These are phyloP conservation scores for Candida ipomoeae DNA, from an alignment of 805 yeast genomes.

Conservation along the genomic window DNA sequence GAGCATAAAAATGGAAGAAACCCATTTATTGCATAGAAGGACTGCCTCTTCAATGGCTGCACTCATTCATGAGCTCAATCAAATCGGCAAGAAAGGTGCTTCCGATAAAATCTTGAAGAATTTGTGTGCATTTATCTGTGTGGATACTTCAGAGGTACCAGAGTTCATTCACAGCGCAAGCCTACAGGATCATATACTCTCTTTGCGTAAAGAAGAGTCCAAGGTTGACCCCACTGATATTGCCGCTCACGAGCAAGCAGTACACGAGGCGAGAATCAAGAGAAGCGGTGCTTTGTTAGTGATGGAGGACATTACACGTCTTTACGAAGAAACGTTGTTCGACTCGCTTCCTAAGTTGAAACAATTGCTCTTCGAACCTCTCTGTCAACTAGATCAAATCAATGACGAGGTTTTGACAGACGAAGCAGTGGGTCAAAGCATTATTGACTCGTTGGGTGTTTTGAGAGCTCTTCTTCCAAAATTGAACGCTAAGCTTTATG, in stretches of 20 bases:
- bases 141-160: slow-evolving; percentile 94
- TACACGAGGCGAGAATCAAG: slow-evolving; percentile 72
- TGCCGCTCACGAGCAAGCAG: slow-evolving; percentile 56
- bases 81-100: slow-evolving; percentile 60
- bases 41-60: slow-evolving; percentile 66
- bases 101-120: slow-evolving; percentile 88
- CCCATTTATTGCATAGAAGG: slow-evolving; percentile 60
- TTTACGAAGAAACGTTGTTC: slow-evolving; percentile 55
- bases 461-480: slow-evolving; percentile 68
- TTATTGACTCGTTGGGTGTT: slow-evolving; percentile 84
- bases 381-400: slow-evolving; percentile 34
- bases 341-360: slow-evolving; percentile 61
- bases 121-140: slow-evolving; percentile 88
- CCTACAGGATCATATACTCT: slow-evolving; percentile 54
- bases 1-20: slow-evolving; percentile 74
- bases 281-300: slow-evolving; percentile 80
- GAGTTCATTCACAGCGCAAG: slow-evolving; percentile 69
- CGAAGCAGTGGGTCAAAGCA: slow-evolving; percentile 62
- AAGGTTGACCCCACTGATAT: slow-evolving; percentile 57
- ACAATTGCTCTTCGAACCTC: slow-evolving; percentile 62
- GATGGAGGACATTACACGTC: slow-evolving; percentile 52
- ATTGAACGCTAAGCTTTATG: slow-evolving; percentile 46
- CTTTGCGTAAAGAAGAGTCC: slow-evolving; percentile 76
- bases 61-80: slow-evolving; percentile 57
- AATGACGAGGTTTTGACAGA: slow-evolving; percentile 31